phyloP scores from a whole-genome alignment of 2,329 filamentous ascomycete species.

The Karstenula rhodostoma region DNA sequence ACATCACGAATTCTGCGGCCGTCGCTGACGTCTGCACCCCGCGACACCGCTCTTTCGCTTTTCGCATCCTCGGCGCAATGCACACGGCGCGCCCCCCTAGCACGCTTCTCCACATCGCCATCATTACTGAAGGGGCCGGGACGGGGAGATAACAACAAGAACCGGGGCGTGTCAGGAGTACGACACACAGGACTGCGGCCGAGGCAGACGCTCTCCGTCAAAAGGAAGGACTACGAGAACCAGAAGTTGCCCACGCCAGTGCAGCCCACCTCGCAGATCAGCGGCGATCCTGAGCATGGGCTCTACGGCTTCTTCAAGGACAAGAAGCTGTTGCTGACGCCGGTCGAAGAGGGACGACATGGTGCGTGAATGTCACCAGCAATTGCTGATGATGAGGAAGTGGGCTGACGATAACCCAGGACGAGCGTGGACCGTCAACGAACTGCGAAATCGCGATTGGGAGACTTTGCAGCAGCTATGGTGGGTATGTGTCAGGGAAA shows the following conservation, averaged over 20 bases:
- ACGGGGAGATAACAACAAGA: slow-evolving; percentile 75
- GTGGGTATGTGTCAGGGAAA: slow-evolving; percentile 93
- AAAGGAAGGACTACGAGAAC: slow-evolving; percentile 62
- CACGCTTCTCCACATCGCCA: slow-evolving; percentile 61
- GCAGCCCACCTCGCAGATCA: slow-evolving; percentile 65
- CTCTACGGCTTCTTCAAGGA: slow-evolving; percentile 90
- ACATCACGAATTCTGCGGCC: slow-evolving; percentile 38
- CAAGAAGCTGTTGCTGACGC: slow-evolving; percentile 73
- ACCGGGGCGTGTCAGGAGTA: slow-evolving; percentile 82
- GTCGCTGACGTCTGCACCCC: slow-evolving; percentile 23
- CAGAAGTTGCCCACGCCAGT: slow-evolving; percentile 73
- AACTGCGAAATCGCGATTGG: slow-evolving; percentile 89
- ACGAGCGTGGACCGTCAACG: slow-evolving; percentile 82
- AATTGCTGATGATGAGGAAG: background rate
- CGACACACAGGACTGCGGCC: slow-evolving; percentile 73
- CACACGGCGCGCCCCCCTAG: slow-evolving; percentile 52
- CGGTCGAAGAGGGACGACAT: slow-evolving; percentile 73
- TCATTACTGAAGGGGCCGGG: slow-evolving; percentile 54
- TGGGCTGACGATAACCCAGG: slow-evolving; percentile 54
- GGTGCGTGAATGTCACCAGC: slow-evolving; percentile 53
- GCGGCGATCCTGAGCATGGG: slow-evolving; percentile 78
- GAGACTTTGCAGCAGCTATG: slow-evolving; percentile 91
- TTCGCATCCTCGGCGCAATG: slow-evolving; percentile 36
- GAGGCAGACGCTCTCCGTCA: slow-evolving; percentile 76
- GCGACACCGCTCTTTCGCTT: slow-evolving; percentile 37